Evolutionary conservation across 169 alveolate genomes (phyloP), one percentile per base, ranked within the genome.

Genomic region (Plasmodium berghei): DNA sequence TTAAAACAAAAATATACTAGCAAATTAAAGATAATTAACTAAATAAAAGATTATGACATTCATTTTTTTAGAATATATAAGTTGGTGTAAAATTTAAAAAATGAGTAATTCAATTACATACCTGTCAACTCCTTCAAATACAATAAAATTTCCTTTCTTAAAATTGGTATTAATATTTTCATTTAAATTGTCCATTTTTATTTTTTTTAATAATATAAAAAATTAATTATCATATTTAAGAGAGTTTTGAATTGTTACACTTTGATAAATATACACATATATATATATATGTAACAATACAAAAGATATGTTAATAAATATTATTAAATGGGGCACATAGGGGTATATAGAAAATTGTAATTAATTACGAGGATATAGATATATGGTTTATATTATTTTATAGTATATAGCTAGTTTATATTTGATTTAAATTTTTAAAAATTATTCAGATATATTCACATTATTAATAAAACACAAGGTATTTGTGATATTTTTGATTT

Each of bases 91-190:
- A 9, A 9, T n/a, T 14, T 9, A 34, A 67, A 67, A 67, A 0
- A 16, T 12, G 55, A 40, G 54, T 9, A 34, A 4, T 40, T 14
- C 12, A 18, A 52, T 61, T 16, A 40, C 83, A 4, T 66, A 95
- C 97, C 97, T 92, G 92, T 98, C 99, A 2, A 97, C 92, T 0
- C 99, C 99, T 89, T 98, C 99, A 34, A 98, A 95, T 9, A 97
- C 99, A 14, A 98, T 95, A 72, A 98, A 97, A 46, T 94, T 70
- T 2, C 99, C 99, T 48, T 97, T 89, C 49, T 77, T 77, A 14
- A 10, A 45, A 58, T 55, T 63, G 66, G 42, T 24, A 45, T 62
- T 40, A 62, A 18, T 62, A 49, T 40, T 75, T 18, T 8, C 58
- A 34, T 26, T 56, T 64, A 34, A 64, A 28, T n/a, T 58, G 8